Evolutionary conservation across 2,329 filamentous ascomycete species (phyloP).

Genomic region (Epicoccum sorghinum): DNA sequence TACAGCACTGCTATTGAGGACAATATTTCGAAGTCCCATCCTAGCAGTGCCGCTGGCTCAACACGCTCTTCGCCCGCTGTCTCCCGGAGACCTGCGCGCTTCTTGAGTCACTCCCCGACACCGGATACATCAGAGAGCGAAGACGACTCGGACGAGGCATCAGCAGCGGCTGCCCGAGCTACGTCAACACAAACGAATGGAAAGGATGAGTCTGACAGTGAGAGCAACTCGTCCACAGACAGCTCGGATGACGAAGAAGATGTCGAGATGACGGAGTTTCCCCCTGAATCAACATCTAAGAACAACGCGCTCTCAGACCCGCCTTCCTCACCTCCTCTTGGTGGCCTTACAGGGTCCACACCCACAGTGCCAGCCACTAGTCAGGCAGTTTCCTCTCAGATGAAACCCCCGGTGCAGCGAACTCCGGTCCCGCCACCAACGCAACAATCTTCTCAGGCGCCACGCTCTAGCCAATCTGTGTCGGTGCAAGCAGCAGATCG

Average conservation of each 20-base stretch:
- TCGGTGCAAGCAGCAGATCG: conserved; percentile 18
- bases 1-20: conserved; percentile 13
- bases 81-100: conserved; percentile 27
- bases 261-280: conserved; percentile 14
- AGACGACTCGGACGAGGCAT: conserved; percentile 18
- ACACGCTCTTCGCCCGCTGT: conserved; percentile 29
- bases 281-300: neutral
- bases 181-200: conserved; percentile 2
- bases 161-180: conserved; percentile 3
- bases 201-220: conserved; percentile 9
- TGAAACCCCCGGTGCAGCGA: conserved; percentile 1
- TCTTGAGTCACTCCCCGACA: conserved; percentile 31
- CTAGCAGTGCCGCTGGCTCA: conserved; percentile 21
- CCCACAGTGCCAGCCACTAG: conserved; percentile 13
- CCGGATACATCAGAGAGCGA: conserved; percentile 26
- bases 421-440: conserved; percentile 17
- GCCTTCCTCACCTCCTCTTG: conserved; percentile 22
- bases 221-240: conserved; percentile 19
- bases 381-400: conserved; percentile 11
- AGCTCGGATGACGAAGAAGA: conserved; percentile 18
- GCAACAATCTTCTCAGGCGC: conserved; percentile 9
- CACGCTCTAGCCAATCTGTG: conserved; percentile 17
- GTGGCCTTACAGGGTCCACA: neutral
- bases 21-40: conserved; percentile 15
- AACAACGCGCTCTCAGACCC: conserved; percentile 3